Evolutionary conservation across 1,139 yeast species (phyloP).

Genomic region (Taphrina sp.): DNA sequence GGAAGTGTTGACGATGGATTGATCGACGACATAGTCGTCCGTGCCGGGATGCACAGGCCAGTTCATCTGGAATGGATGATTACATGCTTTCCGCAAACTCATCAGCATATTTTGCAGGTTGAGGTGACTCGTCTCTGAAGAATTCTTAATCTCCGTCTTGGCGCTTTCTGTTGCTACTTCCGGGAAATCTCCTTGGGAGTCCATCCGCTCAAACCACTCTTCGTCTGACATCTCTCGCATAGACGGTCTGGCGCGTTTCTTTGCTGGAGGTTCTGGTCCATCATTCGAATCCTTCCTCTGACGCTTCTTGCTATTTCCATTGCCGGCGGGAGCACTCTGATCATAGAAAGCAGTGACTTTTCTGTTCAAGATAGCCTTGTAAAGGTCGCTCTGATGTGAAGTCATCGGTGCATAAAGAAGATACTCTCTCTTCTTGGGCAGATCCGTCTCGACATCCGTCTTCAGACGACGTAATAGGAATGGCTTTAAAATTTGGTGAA

Average conservation of each 20-base stretch:
- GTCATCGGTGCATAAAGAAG: conserved; percentile 71
- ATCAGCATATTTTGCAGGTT: conserved; percentile 65
- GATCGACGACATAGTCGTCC: conserved; percentile 44
- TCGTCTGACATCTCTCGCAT: conserved; percentile 22
- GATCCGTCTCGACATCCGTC: conserved; percentile 59
- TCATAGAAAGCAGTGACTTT: conserved; percentile 39
- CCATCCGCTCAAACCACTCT: conserved; percentile 13
- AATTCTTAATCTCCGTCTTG: conserved; percentile 36
- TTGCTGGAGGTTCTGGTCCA: background rate
- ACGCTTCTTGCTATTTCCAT: conserved; percentile 1
- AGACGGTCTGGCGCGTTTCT: conserved; percentile 4
- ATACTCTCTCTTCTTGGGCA: conserved; percentile 90
- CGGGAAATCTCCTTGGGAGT: conserved; percentile 2
- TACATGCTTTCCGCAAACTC: conserved; percentile 80
- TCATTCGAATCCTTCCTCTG: conserved; percentile 6
- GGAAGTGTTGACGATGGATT: conserved; percentile 53
- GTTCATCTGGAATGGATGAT: conserved; percentile 78
- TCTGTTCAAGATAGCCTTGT: conserved; percentile 57
- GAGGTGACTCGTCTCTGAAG: conserved; percentile 44
- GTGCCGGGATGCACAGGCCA: conserved; percentile 55
- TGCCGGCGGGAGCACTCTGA: background rate
- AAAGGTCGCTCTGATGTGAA: conserved; percentile 60
- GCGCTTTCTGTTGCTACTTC: background rate
- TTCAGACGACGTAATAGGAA: conserved; percentile 80
- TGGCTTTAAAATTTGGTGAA: conserved; percentile 86